These are phyloP conservation scores for Trichoderma gamsii DNA, from an alignment of 495 filamentous ascomycete species.

Conservation along the genomic window DNA sequence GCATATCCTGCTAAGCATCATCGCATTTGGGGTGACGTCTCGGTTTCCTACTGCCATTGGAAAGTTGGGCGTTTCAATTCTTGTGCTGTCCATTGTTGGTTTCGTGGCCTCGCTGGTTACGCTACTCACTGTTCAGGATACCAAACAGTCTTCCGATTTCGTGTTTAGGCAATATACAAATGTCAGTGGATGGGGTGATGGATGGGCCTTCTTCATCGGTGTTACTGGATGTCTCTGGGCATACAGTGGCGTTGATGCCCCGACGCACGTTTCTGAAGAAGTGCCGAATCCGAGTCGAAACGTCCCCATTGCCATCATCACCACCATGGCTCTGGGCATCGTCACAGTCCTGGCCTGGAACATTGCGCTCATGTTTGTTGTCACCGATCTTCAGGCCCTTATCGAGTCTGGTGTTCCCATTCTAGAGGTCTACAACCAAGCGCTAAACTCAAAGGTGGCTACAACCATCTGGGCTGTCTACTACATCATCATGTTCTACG, in stretches of 20 bases:
- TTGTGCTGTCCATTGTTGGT: not conserved
- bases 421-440: not conserved
- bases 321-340: not conserved
- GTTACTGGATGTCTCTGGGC: not conserved
- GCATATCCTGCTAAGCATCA: not conserved
- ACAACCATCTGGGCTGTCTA: not conserved
- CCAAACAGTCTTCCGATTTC: not conserved
- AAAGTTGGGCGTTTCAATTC: not conserved
- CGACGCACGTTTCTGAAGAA: constrained; percentile 1
- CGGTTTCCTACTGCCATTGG: not conserved
- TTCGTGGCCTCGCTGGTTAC: constrained; percentile 1
- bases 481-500: constrained; percentile 4
- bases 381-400: constrained; percentile 3
- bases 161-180: not conserved
- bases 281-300: not conserved
- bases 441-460: not conserved
- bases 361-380: not conserved
- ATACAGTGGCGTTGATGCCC: not conserved
- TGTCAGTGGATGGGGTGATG: not conserved
- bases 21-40: not conserved
- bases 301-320: constrained; percentile 2
- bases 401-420: not conserved
- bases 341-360: not conserved
- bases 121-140: not conserved
- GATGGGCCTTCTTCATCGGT: not conserved